A percentile compares a stretch with the other conserved stretches of the same genome.
These are phyloP conservation scores for Solanum chacoense DNA, from an alignment of 305 asterid genomes.

Conservation along the genomic window DNA sequence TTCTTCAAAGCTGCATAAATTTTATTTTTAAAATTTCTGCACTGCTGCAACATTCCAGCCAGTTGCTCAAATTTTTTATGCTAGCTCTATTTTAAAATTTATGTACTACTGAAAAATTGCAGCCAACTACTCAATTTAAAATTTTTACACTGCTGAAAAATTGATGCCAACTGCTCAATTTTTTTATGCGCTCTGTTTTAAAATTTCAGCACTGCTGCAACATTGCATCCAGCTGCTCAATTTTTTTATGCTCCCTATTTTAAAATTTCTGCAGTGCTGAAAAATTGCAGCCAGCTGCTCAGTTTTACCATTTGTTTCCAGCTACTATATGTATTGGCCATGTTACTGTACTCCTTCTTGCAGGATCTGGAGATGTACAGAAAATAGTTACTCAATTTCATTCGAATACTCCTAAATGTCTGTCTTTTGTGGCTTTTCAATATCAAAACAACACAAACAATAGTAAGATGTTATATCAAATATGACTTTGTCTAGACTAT, in stretches of 20 bases:
- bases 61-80: background rate
- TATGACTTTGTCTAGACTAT: background rate
- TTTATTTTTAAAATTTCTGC: background rate
- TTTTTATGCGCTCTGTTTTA: too few relatives aligned
- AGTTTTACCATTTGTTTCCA: background rate
- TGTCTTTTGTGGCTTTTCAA: background rate
- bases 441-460: background rate
- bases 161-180: background rate
- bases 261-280: too few relatives aligned
- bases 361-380: background rate
- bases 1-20: background rate
- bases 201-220: background rate
- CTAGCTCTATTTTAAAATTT: background rate
- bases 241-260: background rate
- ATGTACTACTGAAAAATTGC: background rate
- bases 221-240: too few relatives aligned
- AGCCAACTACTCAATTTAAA: too few relatives aligned
- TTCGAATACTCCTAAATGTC: background rate
- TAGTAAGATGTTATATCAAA: background rate
- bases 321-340: background rate
- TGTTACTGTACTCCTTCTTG: background rate
- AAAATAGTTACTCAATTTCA: background rate
- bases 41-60: background rate
- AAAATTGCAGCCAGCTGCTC: background rate
- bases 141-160: too few relatives aligned